A percentile compares a stretch with the other conserved stretches of the same genome.
Conservation (phyloP, 2,329 filamentous ascomycete genomes). For the Akanthomyces muscarius region DNA sequence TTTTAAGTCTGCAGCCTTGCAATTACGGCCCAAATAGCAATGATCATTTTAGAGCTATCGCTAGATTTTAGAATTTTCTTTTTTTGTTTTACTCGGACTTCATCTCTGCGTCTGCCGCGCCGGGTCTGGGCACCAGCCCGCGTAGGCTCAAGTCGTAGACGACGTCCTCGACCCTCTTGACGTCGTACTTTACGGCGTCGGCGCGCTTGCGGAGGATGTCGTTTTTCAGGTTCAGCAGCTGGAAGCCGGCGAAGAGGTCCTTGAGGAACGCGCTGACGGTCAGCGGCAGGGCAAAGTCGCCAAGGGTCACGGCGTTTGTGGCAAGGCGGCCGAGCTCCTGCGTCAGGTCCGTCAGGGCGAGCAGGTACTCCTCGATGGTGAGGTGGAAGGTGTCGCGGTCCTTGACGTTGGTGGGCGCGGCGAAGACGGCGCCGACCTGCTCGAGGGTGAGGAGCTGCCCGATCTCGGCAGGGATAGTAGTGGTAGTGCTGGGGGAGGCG, state of each 20-base stretch:
- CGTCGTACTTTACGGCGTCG: constrained; percentile 93
- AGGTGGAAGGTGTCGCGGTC: constrained; percentile 88
- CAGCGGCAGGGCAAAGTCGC: constrained; percentile 80
- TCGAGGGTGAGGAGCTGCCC: constrained; percentile 80
- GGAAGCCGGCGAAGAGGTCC: constrained; percentile 92
- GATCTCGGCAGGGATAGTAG: constrained; percentile 44
- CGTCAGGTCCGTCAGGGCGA: constrained; percentile 79
- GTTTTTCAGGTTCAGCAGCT: constrained; percentile 96
- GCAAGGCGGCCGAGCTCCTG: constrained; percentile 89
- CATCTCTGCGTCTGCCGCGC: constrained; percentile 35
- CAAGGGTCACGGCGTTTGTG: constrained; percentile 89
- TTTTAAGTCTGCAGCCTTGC: neutral
- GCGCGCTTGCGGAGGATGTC: constrained; percentile 82
- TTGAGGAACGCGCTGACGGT: constrained; percentile 91
- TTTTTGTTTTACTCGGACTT: constrained; percentile 28
- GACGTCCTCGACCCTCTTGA: constrained; percentile 97
- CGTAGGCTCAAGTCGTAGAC: constrained; percentile 92
- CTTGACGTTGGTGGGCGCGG: constrained; percentile 87
- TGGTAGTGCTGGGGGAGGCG: constrained; percentile 40
- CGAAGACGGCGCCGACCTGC: constrained; percentile 74
- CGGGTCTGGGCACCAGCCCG: constrained; percentile 63
- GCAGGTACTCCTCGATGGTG: constrained; percentile 94
- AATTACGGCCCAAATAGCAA: neutral
- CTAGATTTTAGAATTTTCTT: neutral
- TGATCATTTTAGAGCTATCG: neutral